Percentiles rank a stretch among this genome's conserved stretches.
Conservation (phyloP, 495 filamentous ascomycete species). For the Penicillium odoratum region DNA sequence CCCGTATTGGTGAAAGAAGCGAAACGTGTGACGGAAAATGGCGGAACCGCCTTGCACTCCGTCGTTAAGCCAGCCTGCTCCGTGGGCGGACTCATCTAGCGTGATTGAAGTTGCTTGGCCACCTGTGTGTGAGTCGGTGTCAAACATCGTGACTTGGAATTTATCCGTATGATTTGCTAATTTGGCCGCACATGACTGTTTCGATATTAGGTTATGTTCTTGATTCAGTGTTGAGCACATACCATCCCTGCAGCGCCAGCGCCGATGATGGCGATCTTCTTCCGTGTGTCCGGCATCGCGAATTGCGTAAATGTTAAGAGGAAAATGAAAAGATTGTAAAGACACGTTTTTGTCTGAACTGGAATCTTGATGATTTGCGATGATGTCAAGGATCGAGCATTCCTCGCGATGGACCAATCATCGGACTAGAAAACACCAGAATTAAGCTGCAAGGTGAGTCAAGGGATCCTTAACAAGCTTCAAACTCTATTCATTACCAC, state of each 20-base stretch:
- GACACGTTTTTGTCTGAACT: not conserved
- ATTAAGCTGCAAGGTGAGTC: too few species aligned
- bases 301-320: not conserved
- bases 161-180: conserved; percentile 71
- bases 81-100: conserved; percentile 64
- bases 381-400: conserved; percentile 26
- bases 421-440: not conserved
- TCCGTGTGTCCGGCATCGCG: conserved; percentile 12
- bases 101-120: conserved; percentile 80
- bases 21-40: conserved; percentile 80
- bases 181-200: conserved; percentile 72
- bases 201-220: conserved; percentile 8
- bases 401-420: conserved; percentile 24
- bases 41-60: conserved; percentile 80
- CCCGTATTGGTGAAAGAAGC: conserved; percentile 70
- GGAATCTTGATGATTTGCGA: conserved; percentile 8
- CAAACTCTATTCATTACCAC: not conserved
- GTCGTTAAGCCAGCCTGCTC: conserved; percentile 78
- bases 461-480: not conserved
- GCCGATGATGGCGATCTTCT: conserved; percentile 58
- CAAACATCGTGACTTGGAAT: conserved; percentile 74
- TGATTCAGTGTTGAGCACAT: not conserved
- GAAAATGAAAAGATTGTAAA: not conserved
- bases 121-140: conserved; percentile 66
- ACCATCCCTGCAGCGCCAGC: conserved; percentile 67